Conservation (phyloP, 176 grass and related monocot species). For the Aegilops tauschii region DNA sequence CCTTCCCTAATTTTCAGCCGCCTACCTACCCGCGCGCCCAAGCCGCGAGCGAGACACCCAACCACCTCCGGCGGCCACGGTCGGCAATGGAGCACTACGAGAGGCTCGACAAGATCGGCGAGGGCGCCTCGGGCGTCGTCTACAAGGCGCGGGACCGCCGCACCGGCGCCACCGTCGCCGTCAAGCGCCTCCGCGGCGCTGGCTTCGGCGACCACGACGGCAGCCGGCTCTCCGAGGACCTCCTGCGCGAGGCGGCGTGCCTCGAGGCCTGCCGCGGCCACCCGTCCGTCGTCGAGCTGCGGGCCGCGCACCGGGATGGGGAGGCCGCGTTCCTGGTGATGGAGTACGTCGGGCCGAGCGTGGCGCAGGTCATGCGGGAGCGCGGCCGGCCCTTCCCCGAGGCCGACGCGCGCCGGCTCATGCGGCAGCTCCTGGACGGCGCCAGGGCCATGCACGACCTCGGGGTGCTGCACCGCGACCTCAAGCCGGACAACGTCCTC, state of each 20-base stretch:
- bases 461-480: constrained; percentile 63
- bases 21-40: background rate
- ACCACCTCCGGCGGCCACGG: background rate
- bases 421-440: constrained; percentile 37
- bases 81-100: constrained; percentile 24
- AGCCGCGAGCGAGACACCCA: background rate
- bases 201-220: background rate
- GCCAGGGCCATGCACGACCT: constrained; percentile 15
- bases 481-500: constrained; percentile 74
- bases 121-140: constrained; percentile 32
- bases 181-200: constrained; percentile 11
- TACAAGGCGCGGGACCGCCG: constrained; percentile 32
- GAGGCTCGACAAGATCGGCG: constrained; percentile 18
- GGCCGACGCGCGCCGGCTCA: constrained; percentile 17
- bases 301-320: background rate
- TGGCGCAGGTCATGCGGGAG: constrained; percentile 20
- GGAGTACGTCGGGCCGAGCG: constrained; percentile 36
- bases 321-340: constrained; percentile 14
- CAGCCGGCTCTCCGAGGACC: background rate
- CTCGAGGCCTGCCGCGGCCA: constrained; percentile 6
- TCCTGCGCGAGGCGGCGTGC: background rate
- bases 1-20: background rate
- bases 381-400: constrained; percentile 12
- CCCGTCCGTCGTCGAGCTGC: constrained; percentile 33
- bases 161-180: constrained; percentile 13